phyloP scores from a whole-genome alignment of 2,329 filamentous ascomycete species.

The Xylariaceae sp. region DNA sequence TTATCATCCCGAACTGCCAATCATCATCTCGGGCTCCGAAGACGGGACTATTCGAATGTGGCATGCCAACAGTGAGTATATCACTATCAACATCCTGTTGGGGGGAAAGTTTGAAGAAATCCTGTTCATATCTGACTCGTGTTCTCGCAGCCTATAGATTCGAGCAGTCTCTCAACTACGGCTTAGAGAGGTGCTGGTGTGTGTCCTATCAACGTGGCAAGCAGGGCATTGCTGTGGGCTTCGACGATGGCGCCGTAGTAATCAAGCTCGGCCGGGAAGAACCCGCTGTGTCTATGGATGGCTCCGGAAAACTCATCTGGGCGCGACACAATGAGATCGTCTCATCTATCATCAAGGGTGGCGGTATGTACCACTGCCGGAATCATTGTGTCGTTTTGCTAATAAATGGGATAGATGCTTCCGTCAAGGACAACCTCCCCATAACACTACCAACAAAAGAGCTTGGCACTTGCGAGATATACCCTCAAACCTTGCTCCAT shows the following conservation, averaged over 20 bases:
- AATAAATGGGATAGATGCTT: slow-evolving; percentile 63
- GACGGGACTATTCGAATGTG: slow-evolving; percentile 98
- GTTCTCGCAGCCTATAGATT: slow-evolving; percentile 71
- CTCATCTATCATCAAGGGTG: slow-evolving; percentile 92
- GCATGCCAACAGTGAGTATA: slow-evolving; percentile 78
- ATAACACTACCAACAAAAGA: slow-evolving; percentile 91
- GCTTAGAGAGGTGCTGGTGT: slow-evolving; percentile 96
- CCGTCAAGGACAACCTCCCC: slow-evolving; percentile 85
- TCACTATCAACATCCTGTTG: neutral
- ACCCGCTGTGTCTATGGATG: slow-evolving; percentile 96
- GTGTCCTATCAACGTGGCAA: slow-evolving; percentile 93
- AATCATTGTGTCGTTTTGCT: slow-evolving; percentile 34
- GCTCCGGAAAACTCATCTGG: slow-evolving; percentile 95
- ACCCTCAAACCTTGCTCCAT: slow-evolving; percentile 91
- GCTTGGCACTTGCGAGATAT: slow-evolving; percentile 93
- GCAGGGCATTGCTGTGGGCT: slow-evolving; percentile 94
- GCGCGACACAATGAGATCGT: slow-evolving; percentile 94
- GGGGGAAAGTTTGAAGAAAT: neutral
- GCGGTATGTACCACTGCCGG: slow-evolving; percentile 54
- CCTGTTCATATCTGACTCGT: slow-evolving; percentile 8
- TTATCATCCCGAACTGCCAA: slow-evolving; percentile 94
- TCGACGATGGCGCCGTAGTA: slow-evolving; percentile 96
- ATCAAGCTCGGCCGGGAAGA: slow-evolving; percentile 98
- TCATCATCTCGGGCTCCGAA: slow-evolving; percentile 97
- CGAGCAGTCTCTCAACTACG: slow-evolving; percentile 95